Conservation (phyloP, 2,329 filamentous ascomycete species). For the Leptographium lundbergii region DNA sequence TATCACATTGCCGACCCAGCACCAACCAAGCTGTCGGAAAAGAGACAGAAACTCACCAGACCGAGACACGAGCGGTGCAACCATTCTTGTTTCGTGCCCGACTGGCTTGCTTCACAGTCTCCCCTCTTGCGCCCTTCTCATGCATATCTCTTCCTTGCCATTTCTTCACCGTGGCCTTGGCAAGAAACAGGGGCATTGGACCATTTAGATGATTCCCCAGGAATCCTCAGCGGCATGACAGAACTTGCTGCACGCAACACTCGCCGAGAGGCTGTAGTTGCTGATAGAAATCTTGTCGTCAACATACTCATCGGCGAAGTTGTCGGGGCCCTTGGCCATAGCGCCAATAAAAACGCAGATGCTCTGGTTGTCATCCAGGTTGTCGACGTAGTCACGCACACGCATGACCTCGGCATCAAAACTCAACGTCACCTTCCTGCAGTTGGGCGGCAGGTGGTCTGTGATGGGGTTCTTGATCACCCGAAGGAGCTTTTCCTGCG, state of each 20-base stretch:
- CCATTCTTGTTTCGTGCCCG: not conserved
- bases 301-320: slow-evolving; percentile 87
- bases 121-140: not conserved
- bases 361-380: slow-evolving; percentile 70
- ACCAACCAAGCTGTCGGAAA: slow-evolving; percentile 4
- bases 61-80: not conserved
- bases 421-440: slow-evolving; percentile 92
- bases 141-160: not conserved
- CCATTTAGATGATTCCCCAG: slow-evolving; percentile 72
- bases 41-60: not conserved
- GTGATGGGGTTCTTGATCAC: slow-evolving; percentile 98
- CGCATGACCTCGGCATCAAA: slow-evolving; percentile 84
- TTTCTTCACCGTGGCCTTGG: not conserved
- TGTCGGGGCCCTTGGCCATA: slow-evolving; percentile 94
- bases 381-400: slow-evolving; percentile 78
- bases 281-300: slow-evolving; percentile 98
- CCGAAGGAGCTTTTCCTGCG: slow-evolving; percentile 91
- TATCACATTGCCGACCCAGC: slow-evolving; percentile 40
- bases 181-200: not conserved
- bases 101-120: not conserved
- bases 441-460: slow-evolving; percentile 91
- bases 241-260: slow-evolving; percentile 98
- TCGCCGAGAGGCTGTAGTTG: slow-evolving; percentile 93
- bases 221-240: slow-evolving; percentile 95
- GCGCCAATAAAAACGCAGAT: slow-evolving; percentile 96